Conservation (phyloP, 2,329 filamentous ascomycete genomes). For the Pseudogymnoascus sp. region DNA sequence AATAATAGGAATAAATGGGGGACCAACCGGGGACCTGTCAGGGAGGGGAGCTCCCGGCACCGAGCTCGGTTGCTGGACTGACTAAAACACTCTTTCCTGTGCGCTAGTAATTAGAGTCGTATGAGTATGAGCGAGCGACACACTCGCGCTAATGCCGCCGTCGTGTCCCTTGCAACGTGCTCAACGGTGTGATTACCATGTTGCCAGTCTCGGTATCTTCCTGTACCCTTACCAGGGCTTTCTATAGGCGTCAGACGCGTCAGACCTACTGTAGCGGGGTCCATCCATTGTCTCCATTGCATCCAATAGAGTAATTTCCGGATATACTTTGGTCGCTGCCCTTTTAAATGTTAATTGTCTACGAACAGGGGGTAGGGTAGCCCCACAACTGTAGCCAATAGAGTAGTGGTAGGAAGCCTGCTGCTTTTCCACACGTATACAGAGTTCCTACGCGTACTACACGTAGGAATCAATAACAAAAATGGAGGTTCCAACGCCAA, state of each 20-base stretch:
- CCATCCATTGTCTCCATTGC: not conserved
- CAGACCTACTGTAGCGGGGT: not conserved
- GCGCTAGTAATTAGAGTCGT: no score
- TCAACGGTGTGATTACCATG: not conserved
- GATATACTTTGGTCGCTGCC: not conserved
- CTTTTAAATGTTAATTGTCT: no score
- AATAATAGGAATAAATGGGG: not conserved
- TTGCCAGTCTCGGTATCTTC: not conserved
- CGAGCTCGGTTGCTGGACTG: not conserved
- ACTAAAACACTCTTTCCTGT: not conserved
- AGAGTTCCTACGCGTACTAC: no score
- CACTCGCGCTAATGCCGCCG: no score
- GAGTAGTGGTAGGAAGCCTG: no score
- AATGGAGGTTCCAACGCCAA: no score
- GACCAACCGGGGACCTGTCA: not conserved
- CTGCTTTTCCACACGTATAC: no score
- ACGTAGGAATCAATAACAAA: no score
- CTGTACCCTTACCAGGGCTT: not conserved
- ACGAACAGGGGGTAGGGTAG: no score
- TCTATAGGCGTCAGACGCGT: not conserved
- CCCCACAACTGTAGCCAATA: no score
- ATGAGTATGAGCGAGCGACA: no score
- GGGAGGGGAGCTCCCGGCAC: not conserved
- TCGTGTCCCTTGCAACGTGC: not conserved
- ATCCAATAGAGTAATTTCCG: conserved; percentile 1